Percentiles rank a stretch among this genome's conserved stretches.
These are phyloP conservation scores for Calonectria pseudoturangicola DNA, from an alignment of 2,329 filamentous ascomycete genomes.

Conservation along the genomic window DNA sequence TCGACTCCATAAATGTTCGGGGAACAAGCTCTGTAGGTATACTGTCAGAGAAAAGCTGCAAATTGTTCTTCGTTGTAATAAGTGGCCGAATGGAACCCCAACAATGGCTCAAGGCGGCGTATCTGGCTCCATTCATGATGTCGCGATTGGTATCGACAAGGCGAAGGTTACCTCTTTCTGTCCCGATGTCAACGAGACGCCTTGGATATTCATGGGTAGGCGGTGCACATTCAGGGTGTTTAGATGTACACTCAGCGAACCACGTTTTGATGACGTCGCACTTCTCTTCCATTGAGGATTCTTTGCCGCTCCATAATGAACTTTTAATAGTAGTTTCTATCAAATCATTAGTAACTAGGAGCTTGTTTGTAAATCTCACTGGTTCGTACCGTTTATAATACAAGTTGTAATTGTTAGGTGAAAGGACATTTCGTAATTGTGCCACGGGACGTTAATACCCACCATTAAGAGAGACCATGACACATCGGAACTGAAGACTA, in stretches of 20 bases:
- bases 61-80: neutral
- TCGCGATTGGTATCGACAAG: neutral
- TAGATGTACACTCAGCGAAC: neutral
- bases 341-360: neutral
- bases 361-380: neutral
- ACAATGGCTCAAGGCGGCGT: conserved; percentile 9
- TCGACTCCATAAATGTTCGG: neutral
- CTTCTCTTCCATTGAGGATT: neutral
- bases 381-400: neutral
- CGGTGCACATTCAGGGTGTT: neutral
- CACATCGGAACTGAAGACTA: neutral
- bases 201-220: neutral
- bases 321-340: neutral
- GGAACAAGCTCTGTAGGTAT: too few species aligned
- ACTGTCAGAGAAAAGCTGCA: neutral
- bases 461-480: neutral
- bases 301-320: neutral
- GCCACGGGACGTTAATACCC: neutral
- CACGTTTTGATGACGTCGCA: neutral
- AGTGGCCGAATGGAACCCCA: neutral
- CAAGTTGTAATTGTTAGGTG: neutral
- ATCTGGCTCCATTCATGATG: neutral
- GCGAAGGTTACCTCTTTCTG: neutral
- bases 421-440: neutral
- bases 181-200: neutral